phyloP scores from a whole-genome alignment of 306 rosid species.

The Medicago arabica region DNA sequence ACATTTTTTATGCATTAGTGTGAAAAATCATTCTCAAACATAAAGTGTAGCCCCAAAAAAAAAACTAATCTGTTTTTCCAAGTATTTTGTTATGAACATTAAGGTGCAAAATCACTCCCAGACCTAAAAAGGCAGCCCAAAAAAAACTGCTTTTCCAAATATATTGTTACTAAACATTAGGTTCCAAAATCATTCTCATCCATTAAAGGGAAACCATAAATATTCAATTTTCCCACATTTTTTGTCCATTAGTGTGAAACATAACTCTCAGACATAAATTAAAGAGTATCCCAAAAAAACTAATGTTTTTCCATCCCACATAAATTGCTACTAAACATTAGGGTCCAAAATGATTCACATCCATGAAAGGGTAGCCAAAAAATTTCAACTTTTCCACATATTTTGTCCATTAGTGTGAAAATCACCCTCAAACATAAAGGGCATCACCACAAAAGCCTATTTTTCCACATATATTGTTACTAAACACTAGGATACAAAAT shows the following conservation, averaged over 20 bases:
- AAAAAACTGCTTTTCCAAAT: background rate
- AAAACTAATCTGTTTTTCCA: background rate
- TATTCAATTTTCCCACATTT: background rate
- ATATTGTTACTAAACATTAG: background rate
- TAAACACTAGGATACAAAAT: constrained; percentile 17
- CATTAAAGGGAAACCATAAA: background rate
- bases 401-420: background rate
- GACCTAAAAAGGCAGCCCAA: background rate
- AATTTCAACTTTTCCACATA: background rate
- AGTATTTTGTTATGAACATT: background rate
- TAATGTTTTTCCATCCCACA: constrained; percentile 14
- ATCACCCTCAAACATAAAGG: background rate
- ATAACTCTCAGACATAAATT: background rate
- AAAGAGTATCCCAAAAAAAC: background rate
- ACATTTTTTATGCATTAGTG: background rate
- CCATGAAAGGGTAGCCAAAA: background rate
- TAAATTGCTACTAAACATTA: background rate
- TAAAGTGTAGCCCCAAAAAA: background rate
- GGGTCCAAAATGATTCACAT: constrained; percentile 14
- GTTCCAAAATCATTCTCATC: constrained; percentile 20
- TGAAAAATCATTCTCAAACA: constrained; percentile 17
- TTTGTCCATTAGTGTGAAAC: background rate
- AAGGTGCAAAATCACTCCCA: constrained; percentile 2
- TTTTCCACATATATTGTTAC: background rate
- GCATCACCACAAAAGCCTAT: background rate